A percentile compares a stretch with the other conserved stretches of the same genome.
Evolutionary conservation across 768 basidiomycete species (phyloP).

Genomic region (Suillus lakei): DNA sequence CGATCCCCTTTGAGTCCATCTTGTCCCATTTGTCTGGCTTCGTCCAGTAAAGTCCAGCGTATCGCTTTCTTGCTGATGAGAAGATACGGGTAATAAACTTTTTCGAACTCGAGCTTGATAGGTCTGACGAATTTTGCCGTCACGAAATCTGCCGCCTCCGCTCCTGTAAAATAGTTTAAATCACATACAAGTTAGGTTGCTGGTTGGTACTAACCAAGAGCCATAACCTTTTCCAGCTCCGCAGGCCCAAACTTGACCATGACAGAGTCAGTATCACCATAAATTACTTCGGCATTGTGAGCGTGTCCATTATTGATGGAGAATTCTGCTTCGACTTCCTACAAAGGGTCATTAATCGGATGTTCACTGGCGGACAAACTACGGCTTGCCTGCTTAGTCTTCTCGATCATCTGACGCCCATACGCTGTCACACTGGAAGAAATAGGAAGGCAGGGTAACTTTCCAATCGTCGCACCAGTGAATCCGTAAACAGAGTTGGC

Average conservation of each 20-base stretch:
- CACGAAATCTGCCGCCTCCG: slow-evolving; percentile 91
- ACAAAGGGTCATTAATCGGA: slow-evolving; percentile 7
- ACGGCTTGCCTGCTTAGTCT: slow-evolving; percentile 77
- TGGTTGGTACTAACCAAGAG: slow-evolving; percentile 61
- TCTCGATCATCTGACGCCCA: slow-evolving; percentile 99
- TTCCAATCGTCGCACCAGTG: slow-evolving; percentile 96
- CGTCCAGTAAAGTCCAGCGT: slow-evolving; percentile 99
- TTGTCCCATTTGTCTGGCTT: slow-evolving; percentile 95
- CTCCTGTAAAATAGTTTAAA: slow-evolving; percentile 53
- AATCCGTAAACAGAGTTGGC: slow-evolving; percentile 99
- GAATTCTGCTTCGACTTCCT: slow-evolving; percentile 92
- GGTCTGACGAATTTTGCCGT: slow-evolving; percentile 91
- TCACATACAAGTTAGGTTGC: slow-evolving; percentile 2
- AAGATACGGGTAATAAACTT: slow-evolving; percentile 97
- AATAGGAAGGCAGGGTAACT: slow-evolving; percentile 93
- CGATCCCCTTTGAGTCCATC: slow-evolving; percentile 99
- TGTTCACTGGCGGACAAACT: background rate
- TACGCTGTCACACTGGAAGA: slow-evolving; percentile 96
- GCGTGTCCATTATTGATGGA: slow-evolving; percentile 82
- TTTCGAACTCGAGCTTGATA: slow-evolving; percentile 99
- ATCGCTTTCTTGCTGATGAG: slow-evolving; percentile 99
- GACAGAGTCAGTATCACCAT: slow-evolving; percentile 99
- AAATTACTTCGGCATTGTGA: slow-evolving; percentile 93
- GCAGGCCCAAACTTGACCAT: slow-evolving; percentile 97
- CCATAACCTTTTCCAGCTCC: slow-evolving; percentile 88